Evolutionary conservation across 2,329 filamentous ascomycete species (phyloP).

Genomic region (Geosmithia morbida): DNA sequence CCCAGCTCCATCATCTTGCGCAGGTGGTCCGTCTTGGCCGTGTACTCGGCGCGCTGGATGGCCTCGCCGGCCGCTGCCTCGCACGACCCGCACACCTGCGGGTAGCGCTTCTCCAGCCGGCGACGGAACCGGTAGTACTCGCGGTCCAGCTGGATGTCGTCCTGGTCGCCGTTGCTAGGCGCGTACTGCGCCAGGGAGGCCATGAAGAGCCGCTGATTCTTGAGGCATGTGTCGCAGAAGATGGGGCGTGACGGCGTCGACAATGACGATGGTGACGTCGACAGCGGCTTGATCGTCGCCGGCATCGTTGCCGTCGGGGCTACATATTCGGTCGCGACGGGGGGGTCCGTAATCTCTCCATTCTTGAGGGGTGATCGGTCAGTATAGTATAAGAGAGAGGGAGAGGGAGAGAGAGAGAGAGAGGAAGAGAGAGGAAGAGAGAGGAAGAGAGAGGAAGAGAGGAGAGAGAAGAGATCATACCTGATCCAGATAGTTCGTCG

Average conservation of each 20-base stretch:
- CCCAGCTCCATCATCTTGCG: slow-evolving; percentile 60
- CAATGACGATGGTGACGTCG: slow-evolving; percentile 28
- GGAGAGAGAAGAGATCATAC: too few relatives aligned
- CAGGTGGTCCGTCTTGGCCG: slow-evolving; percentile 70
- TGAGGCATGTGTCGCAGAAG: slow-evolving; percentile 67
- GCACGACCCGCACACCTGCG: slow-evolving; percentile 74
- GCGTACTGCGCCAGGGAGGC: slow-evolving; percentile 69
- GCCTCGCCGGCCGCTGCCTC: slow-evolving; percentile 57
- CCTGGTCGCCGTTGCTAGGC: slow-evolving; percentile 37
- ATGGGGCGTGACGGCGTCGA: slow-evolving; percentile 19
- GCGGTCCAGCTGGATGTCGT: slow-evolving; percentile 54
- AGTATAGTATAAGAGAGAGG: slow-evolving; percentile 9
- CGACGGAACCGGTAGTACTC: slow-evolving; percentile 56
- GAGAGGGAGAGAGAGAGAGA: slow-evolving; percentile 1
- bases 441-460: slow-evolving; percentile 1
- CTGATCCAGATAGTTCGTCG: slow-evolving; percentile 79
- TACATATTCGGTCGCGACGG: slow-evolving; percentile 36
- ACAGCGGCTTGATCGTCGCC: slow-evolving; percentile 1
- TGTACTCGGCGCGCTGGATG: slow-evolving; percentile 60
- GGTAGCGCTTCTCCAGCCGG: slow-evolving; percentile 69
- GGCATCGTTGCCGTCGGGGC: slow-evolving; percentile 10
- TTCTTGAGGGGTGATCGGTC: slow-evolving; percentile 32
- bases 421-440: slow-evolving; percentile 3
- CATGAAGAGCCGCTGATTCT: slow-evolving; percentile 76
- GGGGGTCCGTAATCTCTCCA: slow-evolving; percentile 82